These are phyloP conservation scores for Raphanus sativus DNA, from an alignment of 345 rosid genomes.

Conservation along the genomic window DNA sequence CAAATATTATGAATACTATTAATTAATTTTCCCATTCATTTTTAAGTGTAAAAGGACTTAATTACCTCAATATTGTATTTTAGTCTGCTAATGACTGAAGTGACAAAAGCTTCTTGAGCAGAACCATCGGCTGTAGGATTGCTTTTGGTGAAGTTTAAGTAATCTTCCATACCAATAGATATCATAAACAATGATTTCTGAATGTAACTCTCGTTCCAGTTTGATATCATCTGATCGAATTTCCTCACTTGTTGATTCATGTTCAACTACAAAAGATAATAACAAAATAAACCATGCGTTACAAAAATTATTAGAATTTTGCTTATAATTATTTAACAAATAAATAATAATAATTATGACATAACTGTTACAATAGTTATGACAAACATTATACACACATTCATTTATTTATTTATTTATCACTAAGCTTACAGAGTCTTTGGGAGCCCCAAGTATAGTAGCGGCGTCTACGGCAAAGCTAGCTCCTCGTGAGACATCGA, in stretches of 20 bases:
- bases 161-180: constrained; percentile 28
- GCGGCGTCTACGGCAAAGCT: constrained; percentile 28
- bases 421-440: constrained; percentile 12
- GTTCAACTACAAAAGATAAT: constrained; percentile 8
- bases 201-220: constrained; percentile 20
- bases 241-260: constrained; percentile 23
- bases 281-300: not conserved
- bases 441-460: constrained; percentile 16
- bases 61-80: constrained; percentile 13
- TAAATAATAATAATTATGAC: not conserved
- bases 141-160: constrained; percentile 13
- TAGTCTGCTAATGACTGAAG: constrained; percentile 8
- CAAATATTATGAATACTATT: not conserved
- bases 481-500: constrained; percentile 33
- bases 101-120: constrained; percentile 26
- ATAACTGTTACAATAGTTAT: not conserved
- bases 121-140: constrained; percentile 26
- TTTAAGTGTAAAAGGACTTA: not conserved
- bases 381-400: not conserved
- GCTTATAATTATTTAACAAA: not conserved
- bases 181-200: constrained; percentile 21
- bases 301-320: not conserved
- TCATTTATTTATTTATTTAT: not conserved
- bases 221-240: constrained; percentile 10
- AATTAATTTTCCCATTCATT: not conserved